These are phyloP conservation scores for Phlyctochytrium arcticum DNA, from an alignment of 192 early-diverging fungal genomes.

Conservation along the genomic window DNA sequence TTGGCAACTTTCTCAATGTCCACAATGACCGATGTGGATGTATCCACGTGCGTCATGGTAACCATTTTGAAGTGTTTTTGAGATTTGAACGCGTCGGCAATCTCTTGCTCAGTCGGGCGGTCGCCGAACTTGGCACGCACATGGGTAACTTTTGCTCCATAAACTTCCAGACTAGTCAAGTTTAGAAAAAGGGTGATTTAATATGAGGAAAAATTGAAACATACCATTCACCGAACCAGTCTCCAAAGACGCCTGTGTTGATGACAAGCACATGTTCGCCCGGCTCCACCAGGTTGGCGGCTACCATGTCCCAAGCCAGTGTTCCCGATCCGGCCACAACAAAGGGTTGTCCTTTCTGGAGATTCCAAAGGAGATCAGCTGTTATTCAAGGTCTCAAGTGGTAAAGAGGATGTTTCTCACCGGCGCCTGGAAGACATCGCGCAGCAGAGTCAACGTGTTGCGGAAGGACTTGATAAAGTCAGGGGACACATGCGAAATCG, in stretches of 20 bases:
- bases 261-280: constrained; percentile 85
- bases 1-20: constrained; percentile 75
- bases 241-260: constrained; percentile 94
- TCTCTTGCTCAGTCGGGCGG: constrained; percentile 61
- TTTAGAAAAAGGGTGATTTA: no score
- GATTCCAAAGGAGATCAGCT: neutral
- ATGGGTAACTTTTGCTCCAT: constrained; percentile 82
- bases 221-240: constrained; percentile 88
- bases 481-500: constrained; percentile 90
- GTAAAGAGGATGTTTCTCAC: constrained; percentile 13
- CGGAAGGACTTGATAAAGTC: constrained; percentile 85
- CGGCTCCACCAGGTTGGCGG: constrained; percentile 84
- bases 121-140: constrained; percentile 67
- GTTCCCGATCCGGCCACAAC: constrained; percentile 87
- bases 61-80: constrained; percentile 70
- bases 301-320: constrained; percentile 95
- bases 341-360: constrained; percentile 78
- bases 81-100: constrained; percentile 62
- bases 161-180: constrained; percentile 71
- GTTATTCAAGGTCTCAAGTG: neutral
- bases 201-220: no score
- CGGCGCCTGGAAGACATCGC: constrained; percentile 74
- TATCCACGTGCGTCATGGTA: constrained; percentile 94
- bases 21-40: constrained; percentile 86
- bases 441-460: constrained; percentile 76